Base-by-base conservation (phyloP, 73 alveolate genomes). In the Chromera velia region DNA sequence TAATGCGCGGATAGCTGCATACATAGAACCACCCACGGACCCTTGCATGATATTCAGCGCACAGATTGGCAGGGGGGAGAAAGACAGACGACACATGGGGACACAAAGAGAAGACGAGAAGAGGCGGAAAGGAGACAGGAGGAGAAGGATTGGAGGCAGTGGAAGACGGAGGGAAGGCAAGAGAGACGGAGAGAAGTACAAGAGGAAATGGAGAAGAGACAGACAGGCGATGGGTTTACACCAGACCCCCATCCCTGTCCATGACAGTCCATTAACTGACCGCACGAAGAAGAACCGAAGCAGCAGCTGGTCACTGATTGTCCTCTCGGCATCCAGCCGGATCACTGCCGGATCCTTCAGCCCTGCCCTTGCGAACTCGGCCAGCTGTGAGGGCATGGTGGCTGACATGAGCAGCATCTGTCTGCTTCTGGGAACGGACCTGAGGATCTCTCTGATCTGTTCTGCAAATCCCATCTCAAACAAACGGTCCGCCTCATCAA, bases 381-480 rank as follows among this genome's bases (percentile, higher is more conserved):
- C 96, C 45, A 94, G 88, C 74, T 93, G 89, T 18, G 91, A 89
- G 13, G 95, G 96, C 48, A 94, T 78, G 24, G 98, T 94, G 6
- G 98, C 98, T 49, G 97, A 92, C 64, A 94, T 87, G 63, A 94
- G 81, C 75, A 94, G 83, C 33, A 81, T 73, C 80, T 93, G 93
- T 49, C 88, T 72, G 49, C 82, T 89, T 30, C 89, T 85, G 46
- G 94, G 95, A 83, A 94, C 69, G 83, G 46, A 68, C 84, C 91
- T 89, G 49, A 90, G 75, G 29, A 94, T 87, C 77, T 80, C 76
- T 70, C 91, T 88, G 22, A 94, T 63, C 76, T 94, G 94, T 29
- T 94, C 98, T 0, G 96, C 95, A 63, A 94, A 88, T 28, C 97
- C 96, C 86, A 92, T 66, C 81, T 92, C 98, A 85, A 94, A 92